Evolutionary conservation across 2,329 filamentous ascomycete genomes (phyloP), one percentile per base, ranked within the genome.

Genomic region (Myriangium duriaei): DNA sequence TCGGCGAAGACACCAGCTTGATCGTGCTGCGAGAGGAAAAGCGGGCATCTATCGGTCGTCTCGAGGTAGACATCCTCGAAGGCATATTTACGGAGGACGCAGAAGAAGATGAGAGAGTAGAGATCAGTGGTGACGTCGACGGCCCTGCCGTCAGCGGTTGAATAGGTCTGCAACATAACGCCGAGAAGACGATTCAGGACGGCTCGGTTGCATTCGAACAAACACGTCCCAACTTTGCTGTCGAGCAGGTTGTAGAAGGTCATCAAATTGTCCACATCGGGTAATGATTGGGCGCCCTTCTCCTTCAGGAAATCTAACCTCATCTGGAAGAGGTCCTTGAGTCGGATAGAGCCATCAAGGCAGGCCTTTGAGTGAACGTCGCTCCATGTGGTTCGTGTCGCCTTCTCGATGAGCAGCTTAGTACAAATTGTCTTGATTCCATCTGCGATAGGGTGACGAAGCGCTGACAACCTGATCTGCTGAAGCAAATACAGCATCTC

Each of bases 1-100:
- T 78, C 74, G 1, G 74, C 68, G 47, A 78, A 78, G 5, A 72
- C 72, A 19, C 72, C 74, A 11, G 74, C 73, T 51, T 79, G 74
- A 40, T 78, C 74, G 2, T 72, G 61, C 40, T 75, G 73, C 13
- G 68, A 63, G 38, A 75, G 71, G 52, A 75, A 74, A 7, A 76
- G 57, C 0, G 72, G 74, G 47, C 75, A 76, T 5, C 72, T 62
- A 48, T 78, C 74, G 0, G 70, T 73, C 1, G 75, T 70, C 51
- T 78, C 74, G 10, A 72, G 59, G 47, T 76, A 78, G 1, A 78
- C 69, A 42, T 79, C 73, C 42, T 77, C 72, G 30, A 77, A 68
- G 0, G 68, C 73, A 4, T 64, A 59, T 47, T 68, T 71, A 15
- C 72, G 61, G 17, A 72, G 62, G 1, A 69, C 65, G 41, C 69